These are phyloP conservation scores for Globisporangium nodosum DNA, from an alignment of 352 stramenopile species.

Conservation along the genomic window DNA sequence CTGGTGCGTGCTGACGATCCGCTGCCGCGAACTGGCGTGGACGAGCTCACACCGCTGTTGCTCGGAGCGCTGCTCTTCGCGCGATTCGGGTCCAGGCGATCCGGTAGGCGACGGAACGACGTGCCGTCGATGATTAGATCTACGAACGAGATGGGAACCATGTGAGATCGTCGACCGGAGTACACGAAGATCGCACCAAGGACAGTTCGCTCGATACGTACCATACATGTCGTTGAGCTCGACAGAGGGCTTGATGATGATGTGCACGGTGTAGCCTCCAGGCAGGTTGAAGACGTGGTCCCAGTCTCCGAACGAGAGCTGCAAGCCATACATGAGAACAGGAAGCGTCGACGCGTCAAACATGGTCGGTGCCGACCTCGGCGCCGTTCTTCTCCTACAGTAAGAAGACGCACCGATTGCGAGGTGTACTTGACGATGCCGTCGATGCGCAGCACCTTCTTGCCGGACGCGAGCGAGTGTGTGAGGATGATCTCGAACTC, in stretches of 20 bases:
- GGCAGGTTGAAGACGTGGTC: slow-evolving; percentile 81
- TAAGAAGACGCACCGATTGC: slow-evolving; percentile 35
- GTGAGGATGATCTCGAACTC: slow-evolving; percentile 84
- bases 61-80: slow-evolving; percentile 11
- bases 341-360: background rate
- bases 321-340: background rate
- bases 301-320: slow-evolving; percentile 81
- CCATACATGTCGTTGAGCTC: slow-evolving; percentile 87
- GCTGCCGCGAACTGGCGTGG: slow-evolving; percentile 18
- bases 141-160: slow-evolving; percentile 10
- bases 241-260: slow-evolving; percentile 81
- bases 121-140: slow-evolving; percentile 78
- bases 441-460: slow-evolving; percentile 76
- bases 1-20: slow-evolving; percentile 15
- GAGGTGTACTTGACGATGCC: slow-evolving; percentile 78
- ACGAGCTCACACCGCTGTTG: slow-evolving; percentile 21
- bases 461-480: slow-evolving; percentile 73
- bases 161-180: background rate
- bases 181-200: too few relatives aligned
- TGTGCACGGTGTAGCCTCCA: slow-evolving; percentile 75
- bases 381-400: background rate
- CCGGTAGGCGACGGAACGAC: slow-evolving; percentile 71
- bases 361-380: too few relatives aligned
- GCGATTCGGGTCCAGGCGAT: slow-evolving; percentile 46
- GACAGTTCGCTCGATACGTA: slow-evolving; percentile 17